A percentile compares a stretch with the other conserved stretches of the same genome.
These are phyloP conservation scores for Solidago caesia DNA, from an alignment of 129 eudicot species.

Conservation along the genomic window DNA sequence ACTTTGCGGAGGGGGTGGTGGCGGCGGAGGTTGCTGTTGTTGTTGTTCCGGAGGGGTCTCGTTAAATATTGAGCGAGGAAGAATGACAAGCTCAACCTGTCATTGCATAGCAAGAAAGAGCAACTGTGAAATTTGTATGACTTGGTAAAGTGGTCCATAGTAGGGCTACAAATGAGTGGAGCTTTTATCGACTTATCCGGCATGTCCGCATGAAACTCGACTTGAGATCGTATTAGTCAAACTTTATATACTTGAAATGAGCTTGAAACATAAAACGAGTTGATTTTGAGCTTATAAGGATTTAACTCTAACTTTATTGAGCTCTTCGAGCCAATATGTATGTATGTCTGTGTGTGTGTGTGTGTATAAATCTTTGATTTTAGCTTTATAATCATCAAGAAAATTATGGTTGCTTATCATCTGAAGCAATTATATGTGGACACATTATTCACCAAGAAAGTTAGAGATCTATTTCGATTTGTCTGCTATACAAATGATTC, in stretches of 20 bases:
- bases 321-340: background rate
- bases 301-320: background rate
- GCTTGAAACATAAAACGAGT: background rate
- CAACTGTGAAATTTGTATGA: background rate
- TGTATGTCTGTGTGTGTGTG: background rate
- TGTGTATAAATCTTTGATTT: background rate
- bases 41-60: constrained; percentile 94
- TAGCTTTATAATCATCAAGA: background rate
- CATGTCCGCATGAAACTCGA: background rate
- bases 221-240: background rate
- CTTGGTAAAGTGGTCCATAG: background rate
- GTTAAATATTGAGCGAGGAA: constrained; percentile 77
- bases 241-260: background rate
- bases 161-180: background rate
- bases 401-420: too few species aligned
- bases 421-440: too few species aligned
- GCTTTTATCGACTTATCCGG: background rate
- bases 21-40: constrained; percentile 94
- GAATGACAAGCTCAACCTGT: constrained; percentile 95
- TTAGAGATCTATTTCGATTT: background rate
- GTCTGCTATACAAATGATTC: background rate
- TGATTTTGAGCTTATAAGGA: background rate
- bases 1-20: constrained; percentile 95
- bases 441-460: too few species aligned
- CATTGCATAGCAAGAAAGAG: constrained; percentile 21